phyloP scores from a whole-genome alignment of 805 yeast genomes.

The Blastobotrys peoriensis region DNA sequence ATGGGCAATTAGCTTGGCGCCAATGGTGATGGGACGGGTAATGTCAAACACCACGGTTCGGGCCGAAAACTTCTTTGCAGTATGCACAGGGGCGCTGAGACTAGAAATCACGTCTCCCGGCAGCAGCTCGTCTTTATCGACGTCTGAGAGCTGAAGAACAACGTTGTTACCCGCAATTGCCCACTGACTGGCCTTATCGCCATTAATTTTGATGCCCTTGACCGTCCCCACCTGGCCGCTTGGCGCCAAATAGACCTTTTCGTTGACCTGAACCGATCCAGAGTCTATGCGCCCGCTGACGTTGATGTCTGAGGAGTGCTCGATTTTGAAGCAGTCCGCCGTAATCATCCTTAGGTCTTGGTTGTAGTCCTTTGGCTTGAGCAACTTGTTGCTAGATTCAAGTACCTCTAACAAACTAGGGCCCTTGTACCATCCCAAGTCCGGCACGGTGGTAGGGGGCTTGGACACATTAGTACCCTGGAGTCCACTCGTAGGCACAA shows the following conservation, averaged over 20 bases:
- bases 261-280: conserved; percentile 69
- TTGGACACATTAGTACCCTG: conserved; percentile 60
- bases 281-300: conserved; percentile 60
- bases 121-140: conserved; percentile 41
- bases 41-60: conserved; percentile 60
- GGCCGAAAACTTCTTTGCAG: conserved; percentile 47
- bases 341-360: conserved; percentile 53
- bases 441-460: conserved; percentile 26
- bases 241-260: conserved; percentile 54
- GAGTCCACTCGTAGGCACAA: conserved; percentile 66
- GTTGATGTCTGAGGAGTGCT: conserved; percentile 43
- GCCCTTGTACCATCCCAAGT: conserved; percentile 42
- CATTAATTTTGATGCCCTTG: conserved; percentile 14
- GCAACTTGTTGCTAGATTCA: conserved; percentile 19
- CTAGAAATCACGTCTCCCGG: conserved; percentile 64
- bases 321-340: conserved; percentile 52
- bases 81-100: conserved; percentile 40
- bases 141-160: conserved; percentile 36
- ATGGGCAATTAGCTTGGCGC: conserved; percentile 72
- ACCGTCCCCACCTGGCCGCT: conserved; percentile 30
- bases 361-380: conserved; percentile 25
- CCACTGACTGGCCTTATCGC: conserved; percentile 13
- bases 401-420: conserved; percentile 29
- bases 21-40: conserved; percentile 68
- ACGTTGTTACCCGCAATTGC: conserved; percentile 55